Percentiles rank a stretch among this genome's conserved stretches.
Evolutionary conservation across 768 basidiomycete species (phyloP).

Genomic region (Panaeolus papilionaceus): DNA sequence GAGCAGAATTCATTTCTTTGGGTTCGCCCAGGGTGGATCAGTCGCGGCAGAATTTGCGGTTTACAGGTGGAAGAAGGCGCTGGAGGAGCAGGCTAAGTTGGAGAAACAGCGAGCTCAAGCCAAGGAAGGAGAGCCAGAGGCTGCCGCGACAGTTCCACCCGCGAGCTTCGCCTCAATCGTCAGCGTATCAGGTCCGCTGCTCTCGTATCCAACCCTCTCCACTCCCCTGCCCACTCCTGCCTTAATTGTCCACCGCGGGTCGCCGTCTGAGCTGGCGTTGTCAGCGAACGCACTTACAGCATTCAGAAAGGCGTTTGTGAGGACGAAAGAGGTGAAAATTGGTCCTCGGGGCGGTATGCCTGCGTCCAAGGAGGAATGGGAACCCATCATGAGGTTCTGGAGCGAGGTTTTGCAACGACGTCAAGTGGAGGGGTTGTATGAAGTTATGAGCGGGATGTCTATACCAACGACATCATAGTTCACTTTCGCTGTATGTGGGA

Average conservation of each 20-base stretch:
- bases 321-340: slow-evolving; percentile 56
- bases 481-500: background rate
- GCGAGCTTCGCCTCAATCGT: slow-evolving; percentile 68
- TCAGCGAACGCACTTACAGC: slow-evolving; percentile 51
- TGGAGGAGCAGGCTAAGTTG: slow-evolving; percentile 26
- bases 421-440: slow-evolving; percentile 66
- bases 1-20: slow-evolving; percentile 81
- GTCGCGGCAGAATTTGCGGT: slow-evolving; percentile 75
- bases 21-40: slow-evolving; percentile 87
- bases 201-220: slow-evolving; percentile 76
- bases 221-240: slow-evolving; percentile 62
- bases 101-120: slow-evolving; percentile 13
- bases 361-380: slow-evolving; percentile 76
- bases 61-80: slow-evolving; percentile 54
- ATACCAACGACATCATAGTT: background rate
- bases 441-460: slow-evolving; percentile 60
- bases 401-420: slow-evolving; percentile 66
- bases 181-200: slow-evolving; percentile 72
- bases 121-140: background rate
- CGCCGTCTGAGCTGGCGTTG: slow-evolving; percentile 51
- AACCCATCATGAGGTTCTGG: slow-evolving; percentile 89
- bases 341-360: slow-evolving; percentile 71
- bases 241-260: slow-evolving; percentile 60
- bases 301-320: slow-evolving; percentile 65
- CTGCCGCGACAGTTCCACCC: slow-evolving; percentile 20